Conservation (phyloP, 805 yeast genomes). For the Zygoascus tannicola region DNA sequence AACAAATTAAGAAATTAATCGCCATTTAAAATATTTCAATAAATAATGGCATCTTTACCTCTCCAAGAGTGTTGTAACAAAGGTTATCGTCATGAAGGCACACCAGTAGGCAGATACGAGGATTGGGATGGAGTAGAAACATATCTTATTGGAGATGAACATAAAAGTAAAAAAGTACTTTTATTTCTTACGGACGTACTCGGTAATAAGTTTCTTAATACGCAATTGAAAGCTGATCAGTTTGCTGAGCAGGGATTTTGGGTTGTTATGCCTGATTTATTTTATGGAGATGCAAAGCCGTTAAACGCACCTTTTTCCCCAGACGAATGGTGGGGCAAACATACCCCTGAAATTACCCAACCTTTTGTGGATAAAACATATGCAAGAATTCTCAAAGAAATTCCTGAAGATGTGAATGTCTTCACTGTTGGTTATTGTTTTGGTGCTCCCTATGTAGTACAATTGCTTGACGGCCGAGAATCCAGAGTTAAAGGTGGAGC, state of each 20-base stretch:
- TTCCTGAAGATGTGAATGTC: constrained; percentile 41
- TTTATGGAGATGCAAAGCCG: constrained; percentile 45
- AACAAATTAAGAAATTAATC: no score
- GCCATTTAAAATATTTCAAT: no score
- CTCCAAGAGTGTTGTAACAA: constrained; percentile 27
- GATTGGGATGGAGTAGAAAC: constrained; percentile 27
- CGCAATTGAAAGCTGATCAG: constrained; percentile 37
- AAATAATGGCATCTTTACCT: constrained; percentile 28
- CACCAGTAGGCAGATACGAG: constrained; percentile 19
- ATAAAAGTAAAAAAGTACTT: constrained; percentile 40
- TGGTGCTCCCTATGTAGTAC: constrained; percentile 47
- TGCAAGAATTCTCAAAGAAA: constrained; percentile 33
- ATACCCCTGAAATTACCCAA: constrained; percentile 37
- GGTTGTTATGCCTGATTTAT: constrained; percentile 69
- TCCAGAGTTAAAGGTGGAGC: constrained; percentile 46
- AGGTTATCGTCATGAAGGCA: constrained; percentile 25
- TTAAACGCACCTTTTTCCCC: constrained; percentile 20
- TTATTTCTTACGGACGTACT: constrained; percentile 56
- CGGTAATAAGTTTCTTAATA: constrained; percentile 54
- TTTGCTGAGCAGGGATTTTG: constrained; percentile 54
- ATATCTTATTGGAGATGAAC: constrained; percentile 41
- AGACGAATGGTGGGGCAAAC: constrained; percentile 45
- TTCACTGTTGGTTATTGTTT: constrained; percentile 72
- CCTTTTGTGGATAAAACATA: constrained; percentile 29
- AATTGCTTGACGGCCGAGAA: constrained; percentile 32